phyloP scores from a whole-genome alignment of 345 rosid genomes.

The Citropsis articulata region DNA sequence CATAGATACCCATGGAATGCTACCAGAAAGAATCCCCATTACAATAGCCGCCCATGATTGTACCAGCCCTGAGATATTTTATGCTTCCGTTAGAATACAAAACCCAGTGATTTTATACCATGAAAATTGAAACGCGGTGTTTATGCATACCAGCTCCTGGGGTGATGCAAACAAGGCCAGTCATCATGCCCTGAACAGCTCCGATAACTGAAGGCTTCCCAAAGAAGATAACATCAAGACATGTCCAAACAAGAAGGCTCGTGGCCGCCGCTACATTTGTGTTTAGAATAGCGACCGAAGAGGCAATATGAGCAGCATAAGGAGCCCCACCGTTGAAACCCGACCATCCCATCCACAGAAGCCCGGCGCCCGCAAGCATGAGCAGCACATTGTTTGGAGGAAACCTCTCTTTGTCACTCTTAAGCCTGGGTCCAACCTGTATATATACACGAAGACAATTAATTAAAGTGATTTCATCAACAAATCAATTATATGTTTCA shows the following conservation, averaged over 20 bases:
- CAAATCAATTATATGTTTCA: too few species aligned
- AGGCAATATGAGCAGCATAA: slow-evolving; percentile 67
- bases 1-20: slow-evolving; percentile 94
- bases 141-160: slow-evolving; percentile 74
- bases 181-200: slow-evolving; percentile 94
- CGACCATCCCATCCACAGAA: slow-evolving; percentile 97
- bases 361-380: slow-evolving; percentile 94
- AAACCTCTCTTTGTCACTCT: slow-evolving; percentile 79
- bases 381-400: slow-evolving; percentile 89
- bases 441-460: background rate
- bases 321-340: slow-evolving; percentile 98
- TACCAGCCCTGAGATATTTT: slow-evolving; percentile 54
- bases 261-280: slow-evolving; percentile 88
- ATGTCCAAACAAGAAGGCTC: slow-evolving; percentile 87
- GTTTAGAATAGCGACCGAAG: slow-evolving; percentile 75
- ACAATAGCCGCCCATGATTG: slow-evolving; percentile 94
- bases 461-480: too few species aligned
- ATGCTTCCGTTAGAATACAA: too few species aligned
- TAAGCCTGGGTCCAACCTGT: slow-evolving; percentile 86
- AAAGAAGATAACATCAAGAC: slow-evolving; percentile 77
- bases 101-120: too few species aligned
- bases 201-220: slow-evolving; percentile 93
- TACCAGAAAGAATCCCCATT: slow-evolving; percentile 71
- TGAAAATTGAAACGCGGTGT: too few species aligned
- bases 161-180: slow-evolving; percentile 83